phyloP scores from a whole-genome alignment of 2,329 filamentous ascomycete genomes.

The Geosmithia flava region DNA sequence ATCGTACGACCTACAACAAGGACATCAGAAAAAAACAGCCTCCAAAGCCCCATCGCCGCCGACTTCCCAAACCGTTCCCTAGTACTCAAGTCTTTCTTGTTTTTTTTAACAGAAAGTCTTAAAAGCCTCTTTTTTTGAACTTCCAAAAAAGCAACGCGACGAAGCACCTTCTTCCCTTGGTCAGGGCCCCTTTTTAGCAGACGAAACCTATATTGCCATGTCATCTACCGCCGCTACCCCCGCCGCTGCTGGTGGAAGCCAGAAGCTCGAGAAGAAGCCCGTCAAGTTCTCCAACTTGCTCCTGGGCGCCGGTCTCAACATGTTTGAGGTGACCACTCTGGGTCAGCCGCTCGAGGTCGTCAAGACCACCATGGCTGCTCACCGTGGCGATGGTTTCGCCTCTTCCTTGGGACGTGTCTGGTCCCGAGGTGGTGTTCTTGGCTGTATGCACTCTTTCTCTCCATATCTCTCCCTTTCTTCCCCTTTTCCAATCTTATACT shows the following conservation, averaged over 20 bases:
- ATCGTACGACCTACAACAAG: too few relatives aligned
- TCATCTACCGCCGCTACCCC: conserved; percentile 43
- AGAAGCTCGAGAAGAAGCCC: conserved; percentile 89
- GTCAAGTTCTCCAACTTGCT: conserved; percentile 99
- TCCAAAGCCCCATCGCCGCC: too few relatives aligned
- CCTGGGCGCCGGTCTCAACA: conserved; percentile 83
- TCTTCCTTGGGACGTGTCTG: conserved; percentile 78
- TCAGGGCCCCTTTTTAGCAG: conserved; percentile 66
- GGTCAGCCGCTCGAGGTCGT: conserved; percentile 86
- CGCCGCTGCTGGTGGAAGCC: conserved; percentile 30
- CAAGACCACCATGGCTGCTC: conserved; percentile 99
- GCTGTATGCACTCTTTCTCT: conserved; percentile 55
- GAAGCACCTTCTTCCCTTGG: conserved; percentile 94
- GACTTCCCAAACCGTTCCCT: too few relatives aligned
- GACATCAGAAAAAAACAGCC: too few relatives aligned
- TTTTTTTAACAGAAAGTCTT: background rate
- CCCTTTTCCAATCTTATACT: background rate
- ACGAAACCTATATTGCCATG: conserved; percentile 37
- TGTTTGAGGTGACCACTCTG: conserved; percentile 71
- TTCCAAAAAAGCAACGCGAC: conserved; percentile 42
- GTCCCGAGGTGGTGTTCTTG: conserved; percentile 82
- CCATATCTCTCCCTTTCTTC: background rate
- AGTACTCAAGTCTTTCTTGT: background rate
- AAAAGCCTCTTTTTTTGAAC: background rate
- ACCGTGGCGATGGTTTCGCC: conserved; percentile 78